A percentile compares a stretch with the other conserved stretches of the same genome.
phyloP scores from a whole-genome alignment of 495 filamentous ascomycete genomes.

The Podospora didyma region DNA sequence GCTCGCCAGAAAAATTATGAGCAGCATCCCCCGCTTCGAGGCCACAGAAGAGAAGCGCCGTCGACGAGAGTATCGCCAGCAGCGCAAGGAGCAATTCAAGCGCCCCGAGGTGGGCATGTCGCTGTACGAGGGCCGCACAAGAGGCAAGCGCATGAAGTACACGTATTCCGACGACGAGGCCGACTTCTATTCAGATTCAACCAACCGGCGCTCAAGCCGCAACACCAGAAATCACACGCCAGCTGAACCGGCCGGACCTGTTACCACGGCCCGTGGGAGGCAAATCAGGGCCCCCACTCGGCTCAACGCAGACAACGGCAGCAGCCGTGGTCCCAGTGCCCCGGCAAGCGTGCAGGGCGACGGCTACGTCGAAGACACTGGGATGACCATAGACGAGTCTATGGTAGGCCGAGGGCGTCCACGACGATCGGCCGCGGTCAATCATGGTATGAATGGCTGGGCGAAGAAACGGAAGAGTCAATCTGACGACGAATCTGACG shows the following conservation, averaged over 20 bases:
- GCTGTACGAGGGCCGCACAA: conserved; percentile 90
- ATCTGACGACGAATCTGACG: conserved; percentile 63
- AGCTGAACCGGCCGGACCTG: conserved; percentile 63
- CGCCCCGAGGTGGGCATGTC: conserved; percentile 88
- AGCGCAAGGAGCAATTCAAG: conserved; percentile 80
- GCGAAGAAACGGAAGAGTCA: conserved; percentile 66
- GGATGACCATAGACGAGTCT: conserved; percentile 23
- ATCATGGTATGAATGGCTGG: conserved; percentile 43
- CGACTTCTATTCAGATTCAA: conserved; percentile 65
- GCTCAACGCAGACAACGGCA: conserved; percentile 68
- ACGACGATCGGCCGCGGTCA: conserved; percentile 36
- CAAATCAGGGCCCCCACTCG: conserved; percentile 77
- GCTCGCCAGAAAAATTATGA: conserved; percentile 71
- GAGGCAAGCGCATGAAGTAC: conserved; percentile 93
- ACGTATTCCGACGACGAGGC: conserved; percentile 91
- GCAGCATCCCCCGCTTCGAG: conserved; percentile 89
- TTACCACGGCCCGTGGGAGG: conserved; percentile 86
- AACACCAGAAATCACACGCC: conserved; percentile 70
- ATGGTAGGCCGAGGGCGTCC: conserved; percentile 29
- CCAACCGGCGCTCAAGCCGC: conserved; percentile 67
- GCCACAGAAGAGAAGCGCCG: conserved; percentile 94
- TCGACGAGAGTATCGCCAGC: conserved; percentile 84
- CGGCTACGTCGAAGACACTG: conserved; percentile 16
- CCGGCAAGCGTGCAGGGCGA: conserved; percentile 33
- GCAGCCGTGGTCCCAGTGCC: conserved; percentile 34